Percentiles rank a stretch among this genome's conserved stretches.
Conservation (phyloP, 169 alveolate genomes). For the Neospora caninum region DNA sequence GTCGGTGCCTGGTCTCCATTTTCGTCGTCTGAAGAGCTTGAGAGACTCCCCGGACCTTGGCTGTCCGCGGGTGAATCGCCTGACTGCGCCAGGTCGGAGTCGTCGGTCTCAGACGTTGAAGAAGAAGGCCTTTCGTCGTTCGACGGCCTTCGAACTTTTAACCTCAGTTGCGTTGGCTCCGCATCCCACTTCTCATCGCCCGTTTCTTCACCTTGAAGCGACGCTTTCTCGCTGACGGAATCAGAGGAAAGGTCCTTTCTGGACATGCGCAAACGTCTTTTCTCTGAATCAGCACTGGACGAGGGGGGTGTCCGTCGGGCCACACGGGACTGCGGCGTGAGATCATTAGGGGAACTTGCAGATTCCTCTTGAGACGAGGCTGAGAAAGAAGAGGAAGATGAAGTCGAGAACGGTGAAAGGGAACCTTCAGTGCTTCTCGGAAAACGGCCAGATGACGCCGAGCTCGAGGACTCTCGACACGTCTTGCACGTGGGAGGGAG, state of each 20-base stretch:
- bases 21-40: too few relatives aligned
- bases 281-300: neutral
- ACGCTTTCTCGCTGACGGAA: neutral
- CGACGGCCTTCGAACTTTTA: too few relatives aligned
- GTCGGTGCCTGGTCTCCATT: too few relatives aligned
- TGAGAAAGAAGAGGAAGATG: neutral
- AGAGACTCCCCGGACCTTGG: too few relatives aligned
- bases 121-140: too few relatives aligned
- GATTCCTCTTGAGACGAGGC: neutral
- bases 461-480: neutral
- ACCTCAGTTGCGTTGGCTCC: too few relatives aligned
- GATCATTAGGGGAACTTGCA: neutral
- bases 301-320: too few relatives aligned
- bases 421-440: neutral
- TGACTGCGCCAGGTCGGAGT: too few relatives aligned
- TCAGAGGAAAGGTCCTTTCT: neutral
- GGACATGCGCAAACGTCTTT: neutral
- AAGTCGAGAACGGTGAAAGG: neutral
- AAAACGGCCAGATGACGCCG: neutral
- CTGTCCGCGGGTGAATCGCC: too few relatives aligned
- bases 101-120: too few relatives aligned
- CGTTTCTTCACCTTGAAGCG: neutral
- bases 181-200: too few relatives aligned
- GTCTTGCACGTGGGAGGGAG: neutral
- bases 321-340: neutral